Evolutionary conservation across 2,329 filamentous ascomycete species (phyloP).

Genomic region (Aquanectria penicillioides): DNA sequence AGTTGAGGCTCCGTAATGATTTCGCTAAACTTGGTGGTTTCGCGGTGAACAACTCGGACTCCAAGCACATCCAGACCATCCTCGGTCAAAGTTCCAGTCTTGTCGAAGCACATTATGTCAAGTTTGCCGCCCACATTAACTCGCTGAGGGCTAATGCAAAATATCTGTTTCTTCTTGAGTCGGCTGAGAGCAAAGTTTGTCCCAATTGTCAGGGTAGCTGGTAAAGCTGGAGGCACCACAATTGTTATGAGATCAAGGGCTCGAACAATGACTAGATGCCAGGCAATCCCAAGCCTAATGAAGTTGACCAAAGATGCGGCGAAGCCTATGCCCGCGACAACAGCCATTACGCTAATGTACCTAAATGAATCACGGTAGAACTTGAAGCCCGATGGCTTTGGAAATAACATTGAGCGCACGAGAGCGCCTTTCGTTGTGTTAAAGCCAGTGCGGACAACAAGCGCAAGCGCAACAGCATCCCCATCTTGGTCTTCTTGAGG

Average conservation of each 20-base stretch:
- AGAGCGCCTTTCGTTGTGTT: constrained; percentile 97
- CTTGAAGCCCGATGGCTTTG: constrained; percentile 97
- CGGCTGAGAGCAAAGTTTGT: constrained; percentile 93
- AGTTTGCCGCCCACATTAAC: constrained; percentile 97
- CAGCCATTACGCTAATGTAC: constrained; percentile 96
- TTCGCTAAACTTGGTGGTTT: constrained; percentile 74
- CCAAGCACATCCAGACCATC: constrained; percentile 95
- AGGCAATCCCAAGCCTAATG: constrained; percentile 81
- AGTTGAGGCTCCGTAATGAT: constrained; percentile 73
- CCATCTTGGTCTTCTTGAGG: constrained; percentile 88
- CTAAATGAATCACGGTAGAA: constrained; percentile 98
- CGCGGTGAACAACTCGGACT: constrained; percentile 78
- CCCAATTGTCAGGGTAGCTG: constrained; percentile 94
- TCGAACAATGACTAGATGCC: constrained; percentile 91
- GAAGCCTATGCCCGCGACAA: constrained; percentile 87
- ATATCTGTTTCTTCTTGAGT: constrained; percentile 89
- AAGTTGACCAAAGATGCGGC: constrained; percentile 94
- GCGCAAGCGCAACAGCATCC: constrained; percentile 89
- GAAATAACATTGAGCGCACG: constrained; percentile 97
- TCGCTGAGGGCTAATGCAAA: constrained; percentile 96
- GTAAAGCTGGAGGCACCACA: constrained; percentile 92
- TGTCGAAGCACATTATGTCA: constrained; percentile 97
- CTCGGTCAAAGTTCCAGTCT: constrained; percentile 97
- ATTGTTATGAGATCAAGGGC: constrained; percentile 97
- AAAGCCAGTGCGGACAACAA: constrained; percentile 94